Conservation (phyloP, 768 basidiomycete genomes). For the Pleurotus eryngii region DNA sequence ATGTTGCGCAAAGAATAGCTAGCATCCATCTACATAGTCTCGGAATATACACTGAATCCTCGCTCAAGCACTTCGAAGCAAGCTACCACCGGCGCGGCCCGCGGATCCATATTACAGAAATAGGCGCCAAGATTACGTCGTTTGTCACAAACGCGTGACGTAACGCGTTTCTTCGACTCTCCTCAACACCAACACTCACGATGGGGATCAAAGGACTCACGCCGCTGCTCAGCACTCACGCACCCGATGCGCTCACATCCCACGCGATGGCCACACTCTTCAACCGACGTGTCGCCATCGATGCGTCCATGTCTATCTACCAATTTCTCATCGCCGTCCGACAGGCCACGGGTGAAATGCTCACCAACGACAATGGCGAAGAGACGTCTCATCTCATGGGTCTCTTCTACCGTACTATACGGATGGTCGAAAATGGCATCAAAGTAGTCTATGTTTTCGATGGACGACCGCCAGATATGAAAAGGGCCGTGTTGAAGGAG, state of each 20-base stretch:
- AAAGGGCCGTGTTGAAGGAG: slow-evolving; percentile 95
- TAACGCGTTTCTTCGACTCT: not conserved
- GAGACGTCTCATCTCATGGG: slow-evolving; percentile 98
- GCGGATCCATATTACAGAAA: not conserved
- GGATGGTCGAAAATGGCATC: slow-evolving; percentile 98
- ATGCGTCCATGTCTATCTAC: slow-evolving; percentile 97
- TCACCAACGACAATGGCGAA: slow-evolving; percentile 97
- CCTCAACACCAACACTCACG: not conserved
- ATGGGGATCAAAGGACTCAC: slow-evolving; percentile 99
- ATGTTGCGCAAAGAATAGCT: too few species aligned
- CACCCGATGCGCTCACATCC: slow-evolving; percentile 70
- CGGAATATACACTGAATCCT: too few species aligned
- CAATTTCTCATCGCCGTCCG: slow-evolving; percentile 98
- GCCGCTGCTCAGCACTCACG: slow-evolving; percentile 82
- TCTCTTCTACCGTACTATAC: slow-evolving; percentile 94
- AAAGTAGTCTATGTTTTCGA: slow-evolving; percentile 99
- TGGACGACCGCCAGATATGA: slow-evolving; percentile 96
- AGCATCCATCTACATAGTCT: too few species aligned
- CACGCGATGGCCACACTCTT: slow-evolving; percentile 97
- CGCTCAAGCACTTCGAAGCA: too few species aligned
- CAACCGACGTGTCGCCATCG: slow-evolving; percentile 96
- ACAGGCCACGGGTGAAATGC: slow-evolving; percentile 92
- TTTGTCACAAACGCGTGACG: slow-evolving; percentile 5
- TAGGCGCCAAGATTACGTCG: not conserved
- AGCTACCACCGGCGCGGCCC: too few species aligned